Evolutionary conservation across 129 eudicot species (phyloP), one percentile per base, ranked within the genome.

Genomic region (Arctium lappa): DNA sequence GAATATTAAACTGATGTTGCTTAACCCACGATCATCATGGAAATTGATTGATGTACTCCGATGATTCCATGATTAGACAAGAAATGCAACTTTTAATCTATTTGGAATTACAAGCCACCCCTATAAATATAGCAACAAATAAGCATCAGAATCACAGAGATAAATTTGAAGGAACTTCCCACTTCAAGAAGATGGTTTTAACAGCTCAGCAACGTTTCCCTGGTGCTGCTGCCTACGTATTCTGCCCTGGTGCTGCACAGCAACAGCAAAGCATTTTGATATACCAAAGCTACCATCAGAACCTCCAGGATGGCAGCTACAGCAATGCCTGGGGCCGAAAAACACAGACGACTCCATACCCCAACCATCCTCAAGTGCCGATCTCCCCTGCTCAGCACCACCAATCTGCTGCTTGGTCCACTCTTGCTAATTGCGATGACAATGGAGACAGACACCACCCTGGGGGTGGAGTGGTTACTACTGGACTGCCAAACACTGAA

Each of bases 151-250:
- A 77, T 66, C 74, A 56, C 34, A 70, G 5, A n/a, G 42, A 32
- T 22, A 53, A 69, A 13, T 50, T 39, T 50, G 16, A 38, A 82
- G 33, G 3, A 18, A 66, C 71, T 66, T 73, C 46, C 70, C 63
- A 82, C 33, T 29, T n/a, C 50, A 29, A 72, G 42, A 79, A 79
- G 62, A 86, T 86, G 89, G 86, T 74, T 78, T 42, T 82, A 68
- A 39, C 33, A 44, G n/a, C 15, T 22, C 36, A 39, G 70, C 42
- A 69, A 71, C 60, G 27, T 60, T 36, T 5, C 71, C 84, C 81
- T 53, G 56, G 36, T 44, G 34, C 34, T 66, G 5, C 34, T 66
- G 32, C 34, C 71, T 7, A 18, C 34, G 68, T 6, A 60, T 5
- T 27, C 13, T 66, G 12, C 71, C 71, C 32, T 66, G 71, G 71